Evolutionary conservation across 225 moss, liverwort and hornwort genomes (phyloP).

Genomic region (Physcomitrellopsis africana): DNA sequence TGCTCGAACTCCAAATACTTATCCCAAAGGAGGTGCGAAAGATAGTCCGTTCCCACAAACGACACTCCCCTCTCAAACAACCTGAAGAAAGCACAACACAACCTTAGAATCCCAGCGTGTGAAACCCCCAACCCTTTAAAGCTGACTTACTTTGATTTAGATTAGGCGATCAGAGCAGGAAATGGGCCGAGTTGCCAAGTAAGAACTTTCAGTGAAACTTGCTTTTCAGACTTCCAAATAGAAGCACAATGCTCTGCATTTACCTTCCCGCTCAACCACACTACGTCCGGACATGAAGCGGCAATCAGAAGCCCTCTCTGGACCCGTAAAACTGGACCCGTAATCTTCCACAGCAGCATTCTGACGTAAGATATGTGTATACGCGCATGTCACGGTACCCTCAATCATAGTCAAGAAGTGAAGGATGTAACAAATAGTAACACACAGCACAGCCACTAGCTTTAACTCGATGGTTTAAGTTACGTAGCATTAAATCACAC

Average conservation of each 20-base stretch:
- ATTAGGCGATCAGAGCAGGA: slow-evolving; percentile 99
- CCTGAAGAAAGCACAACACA: slow-evolving; percentile 62
- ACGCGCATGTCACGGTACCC: slow-evolving; percentile 83
- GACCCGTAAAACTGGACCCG: slow-evolving; percentile 99
- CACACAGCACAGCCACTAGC: slow-evolving; percentile 52
- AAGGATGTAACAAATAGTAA: slow-evolving; percentile 52
- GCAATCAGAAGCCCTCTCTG: slow-evolving; percentile 98
- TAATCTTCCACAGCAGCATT: slow-evolving; percentile 99
- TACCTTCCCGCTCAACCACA: slow-evolving; percentile 99
- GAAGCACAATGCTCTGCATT: slow-evolving; percentile 99
- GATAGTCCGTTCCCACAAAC: slow-evolving; percentile 85
- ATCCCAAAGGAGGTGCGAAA: slow-evolving; percentile 84
- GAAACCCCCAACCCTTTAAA: slow-evolving; percentile 45
- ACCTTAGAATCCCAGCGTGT: slow-evolving; percentile 21
- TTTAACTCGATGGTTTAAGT: slow-evolving; percentile 57
- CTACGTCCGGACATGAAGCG: slow-evolving; percentile 99
- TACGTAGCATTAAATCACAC: slow-evolving; percentile 47
- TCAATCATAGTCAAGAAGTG: slow-evolving; percentile 88
- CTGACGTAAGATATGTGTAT: slow-evolving; percentile 93
- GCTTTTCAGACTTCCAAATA: slow-evolving; percentile 99
- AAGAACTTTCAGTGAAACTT: slow-evolving; percentile 99
- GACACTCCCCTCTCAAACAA: slow-evolving; percentile 92
- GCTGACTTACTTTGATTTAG: slow-evolving; percentile 79
- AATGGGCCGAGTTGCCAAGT: slow-evolving; percentile 93
- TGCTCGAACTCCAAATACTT: slow-evolving; percentile 95